A percentile compares a stretch with the other conserved stretches of the same genome.
Evolutionary conservation across 768 basidiomycete genomes (phyloP).

Genomic region (Xanthoconium purpureum): DNA sequence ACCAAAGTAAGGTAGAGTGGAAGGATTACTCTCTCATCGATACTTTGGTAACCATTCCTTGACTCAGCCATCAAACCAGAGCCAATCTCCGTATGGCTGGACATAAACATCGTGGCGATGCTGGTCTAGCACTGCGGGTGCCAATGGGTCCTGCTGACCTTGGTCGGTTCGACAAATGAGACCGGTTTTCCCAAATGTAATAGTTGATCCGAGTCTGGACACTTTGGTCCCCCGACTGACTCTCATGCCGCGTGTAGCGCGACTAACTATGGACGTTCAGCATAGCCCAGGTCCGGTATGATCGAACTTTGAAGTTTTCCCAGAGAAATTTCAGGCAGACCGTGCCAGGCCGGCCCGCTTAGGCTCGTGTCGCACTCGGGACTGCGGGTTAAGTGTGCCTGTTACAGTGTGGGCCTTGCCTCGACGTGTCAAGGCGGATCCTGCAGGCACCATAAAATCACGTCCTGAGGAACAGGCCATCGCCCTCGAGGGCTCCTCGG

Average conservation of each 20-base stretch:
- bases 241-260: constrained; percentile 2
- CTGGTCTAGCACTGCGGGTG: constrained; percentile 8
- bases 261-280: constrained; percentile 18
- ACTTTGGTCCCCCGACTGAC: constrained; percentile 4
- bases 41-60: constrained; percentile 12
- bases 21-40: constrained; percentile 18
- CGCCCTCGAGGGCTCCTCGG: neutral
- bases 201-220: constrained; percentile 7
- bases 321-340: constrained; percentile 14
- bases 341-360: constrained; percentile 5
- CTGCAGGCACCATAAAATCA: constrained; percentile 9
- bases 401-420: neutral
- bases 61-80: constrained; percentile 21
- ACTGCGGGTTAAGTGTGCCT: constrained; percentile 2
- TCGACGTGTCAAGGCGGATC: constrained; percentile 12
- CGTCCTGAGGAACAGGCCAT: neutral
- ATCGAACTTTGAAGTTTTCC: constrained; percentile 27
- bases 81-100: constrained; percentile 16
- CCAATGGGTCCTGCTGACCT: constrained; percentile 11
- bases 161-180: constrained; percentile 13
- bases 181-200: constrained; percentile 16
- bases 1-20: constrained; percentile 32
- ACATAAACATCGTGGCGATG: constrained; percentile 24
- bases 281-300: constrained; percentile 32
- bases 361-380: constrained; percentile 3